Conservation (phyloP, 2,329 filamentous ascomycete species). For the Penicillium sp. region DNA sequence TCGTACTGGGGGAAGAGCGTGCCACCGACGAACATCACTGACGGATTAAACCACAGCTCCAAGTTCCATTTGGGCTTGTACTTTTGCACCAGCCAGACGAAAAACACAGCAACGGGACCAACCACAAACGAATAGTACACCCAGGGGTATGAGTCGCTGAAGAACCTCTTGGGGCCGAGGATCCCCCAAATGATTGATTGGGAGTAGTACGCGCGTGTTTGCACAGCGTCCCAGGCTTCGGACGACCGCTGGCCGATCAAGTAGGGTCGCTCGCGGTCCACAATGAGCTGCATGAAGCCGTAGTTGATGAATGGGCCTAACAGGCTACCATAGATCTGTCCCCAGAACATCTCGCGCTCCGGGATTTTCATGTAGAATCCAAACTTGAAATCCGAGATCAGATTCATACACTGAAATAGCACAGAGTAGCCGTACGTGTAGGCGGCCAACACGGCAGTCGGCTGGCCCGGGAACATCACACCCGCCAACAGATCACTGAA, state of each 20-base stretch:
- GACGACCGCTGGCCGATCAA: not conserved
- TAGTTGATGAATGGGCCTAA: slow-evolving; percentile 4
- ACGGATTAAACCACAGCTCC: not conserved
- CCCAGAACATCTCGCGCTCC: slow-evolving; percentile 8
- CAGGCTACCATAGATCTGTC: not conserved
- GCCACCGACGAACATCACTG: not conserved
- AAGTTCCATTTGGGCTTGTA: slow-evolving; percentile 5
- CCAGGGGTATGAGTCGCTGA: not conserved
- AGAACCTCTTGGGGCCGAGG: slow-evolving; percentile 1
- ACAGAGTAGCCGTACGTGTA: not conserved
- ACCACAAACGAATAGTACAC: not conserved
- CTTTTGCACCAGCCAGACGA: slow-evolving; percentile 3
- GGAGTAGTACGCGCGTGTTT: not conserved
- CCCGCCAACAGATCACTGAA: not conserved
- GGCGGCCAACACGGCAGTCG: not conserved
- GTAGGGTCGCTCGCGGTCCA: not conserved
- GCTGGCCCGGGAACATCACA: slow-evolving; percentile 3
- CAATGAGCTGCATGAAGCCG: not conserved
- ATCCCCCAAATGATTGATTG: not conserved
- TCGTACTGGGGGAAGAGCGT: not conserved
- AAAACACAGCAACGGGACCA: not conserved
- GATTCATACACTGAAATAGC: not conserved
- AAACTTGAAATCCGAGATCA: slow-evolving; percentile 5
- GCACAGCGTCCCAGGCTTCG: not conserved
- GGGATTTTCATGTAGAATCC: slow-evolving; percentile 8